These are phyloP conservation scores for Rosa hybrid DNA, from an alignment of 331 rosid species.

Conservation along the genomic window DNA sequence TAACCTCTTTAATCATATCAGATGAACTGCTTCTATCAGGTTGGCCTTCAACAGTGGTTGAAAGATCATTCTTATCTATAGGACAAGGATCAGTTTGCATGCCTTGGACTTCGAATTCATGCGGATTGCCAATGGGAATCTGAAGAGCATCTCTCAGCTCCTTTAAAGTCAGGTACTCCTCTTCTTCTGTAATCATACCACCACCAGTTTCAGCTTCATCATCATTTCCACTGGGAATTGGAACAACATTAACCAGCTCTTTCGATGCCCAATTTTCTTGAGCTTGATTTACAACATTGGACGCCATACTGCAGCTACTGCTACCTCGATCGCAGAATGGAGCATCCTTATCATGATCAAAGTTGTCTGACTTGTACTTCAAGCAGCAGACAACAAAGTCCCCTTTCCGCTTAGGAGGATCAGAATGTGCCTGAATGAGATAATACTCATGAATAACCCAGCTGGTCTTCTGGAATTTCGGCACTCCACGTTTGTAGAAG, in stretches of 20 bases:
- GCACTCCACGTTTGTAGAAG: slow-evolving; percentile 34
- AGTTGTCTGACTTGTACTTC: slow-evolving; percentile 9
- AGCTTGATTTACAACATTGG: background rate
- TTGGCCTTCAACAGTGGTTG: background rate
- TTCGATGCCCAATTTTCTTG: background rate
- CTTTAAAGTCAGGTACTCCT: background rate
- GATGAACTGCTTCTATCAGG: background rate
- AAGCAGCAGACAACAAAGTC: slow-evolving; percentile 16
- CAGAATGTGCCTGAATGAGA: background rate
- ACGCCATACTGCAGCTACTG: background rate
- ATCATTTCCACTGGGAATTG: background rate
- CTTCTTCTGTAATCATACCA: background rate
- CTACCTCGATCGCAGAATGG: background rate
- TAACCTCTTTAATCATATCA: slow-evolving; percentile 8
- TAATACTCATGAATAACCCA: slow-evolving; percentile 63
- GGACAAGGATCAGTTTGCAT: background rate
- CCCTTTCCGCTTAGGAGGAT: background rate
- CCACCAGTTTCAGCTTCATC: background rate
- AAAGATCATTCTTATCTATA: background rate
- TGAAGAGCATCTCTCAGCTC: background rate
- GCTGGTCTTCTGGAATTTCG: slow-evolving; percentile 21
- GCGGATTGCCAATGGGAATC: background rate
- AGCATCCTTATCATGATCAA: background rate
- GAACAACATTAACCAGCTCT: background rate
- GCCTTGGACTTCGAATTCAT: background rate